These are phyloP conservation scores for Tricholoma flavovirens DNA, from an alignment of 768 basidiomycete genomes.

Conservation along the genomic window DNA sequence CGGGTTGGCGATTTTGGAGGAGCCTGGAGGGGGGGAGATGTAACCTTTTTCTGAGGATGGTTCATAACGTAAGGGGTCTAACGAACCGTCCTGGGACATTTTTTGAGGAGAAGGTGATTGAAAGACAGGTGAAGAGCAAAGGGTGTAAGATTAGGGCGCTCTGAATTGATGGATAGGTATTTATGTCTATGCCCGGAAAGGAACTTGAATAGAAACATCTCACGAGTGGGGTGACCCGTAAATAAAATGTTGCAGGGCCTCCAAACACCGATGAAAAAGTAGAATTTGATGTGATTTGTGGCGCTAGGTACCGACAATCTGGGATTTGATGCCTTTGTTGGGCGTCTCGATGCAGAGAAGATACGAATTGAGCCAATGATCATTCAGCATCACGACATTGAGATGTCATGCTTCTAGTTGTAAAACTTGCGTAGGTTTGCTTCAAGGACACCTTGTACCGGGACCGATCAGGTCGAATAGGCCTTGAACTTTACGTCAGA, in stretches of 20 bases:
- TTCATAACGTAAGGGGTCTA: neutral
- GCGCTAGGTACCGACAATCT: neutral
- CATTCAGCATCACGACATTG: no score
- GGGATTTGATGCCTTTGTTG: neutral
- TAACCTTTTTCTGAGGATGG: constrained; percentile 11
- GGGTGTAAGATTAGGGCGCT: neutral
- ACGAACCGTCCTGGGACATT: neutral
- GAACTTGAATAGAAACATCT: no score
- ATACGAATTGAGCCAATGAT: no score
- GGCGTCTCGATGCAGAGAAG: neutral
- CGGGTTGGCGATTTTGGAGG: constrained; percentile 52
- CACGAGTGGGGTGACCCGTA: no score
- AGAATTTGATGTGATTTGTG: neutral
- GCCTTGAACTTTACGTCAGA: neutral
- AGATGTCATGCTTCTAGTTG: no score
- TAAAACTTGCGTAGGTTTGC: no score
- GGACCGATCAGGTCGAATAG: no score
- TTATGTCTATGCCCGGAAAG: neutral
- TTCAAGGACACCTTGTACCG: no score
- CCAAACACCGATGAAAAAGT: no score
- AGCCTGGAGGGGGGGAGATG: constrained; percentile 17
- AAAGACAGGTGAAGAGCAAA: neutral
- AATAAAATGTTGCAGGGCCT: neutral
- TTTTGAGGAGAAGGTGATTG: neutral
- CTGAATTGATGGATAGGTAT: neutral